A percentile compares a stretch with the other conserved stretches of the same genome.
Evolutionary conservation across 2,329 filamentous ascomycete species (phyloP).

Genomic region (Exophiala sp.): DNA sequence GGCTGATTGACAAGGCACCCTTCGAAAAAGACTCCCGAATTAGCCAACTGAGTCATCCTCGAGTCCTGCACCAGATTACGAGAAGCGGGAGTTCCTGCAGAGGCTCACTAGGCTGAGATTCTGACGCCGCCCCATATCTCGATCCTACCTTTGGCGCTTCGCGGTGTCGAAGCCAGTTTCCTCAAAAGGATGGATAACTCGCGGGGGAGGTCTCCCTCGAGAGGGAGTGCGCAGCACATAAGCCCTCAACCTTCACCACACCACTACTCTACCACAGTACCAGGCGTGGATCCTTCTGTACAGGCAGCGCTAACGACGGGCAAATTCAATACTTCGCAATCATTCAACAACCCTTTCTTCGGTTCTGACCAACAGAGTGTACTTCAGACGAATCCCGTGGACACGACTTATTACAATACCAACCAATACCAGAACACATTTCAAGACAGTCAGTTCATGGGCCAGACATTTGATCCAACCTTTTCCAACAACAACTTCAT

Average conservation of each 20-base stretch:
- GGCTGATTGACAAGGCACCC: slow-evolving; percentile 11
- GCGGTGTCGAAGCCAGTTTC: not conserved
- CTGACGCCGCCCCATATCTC: slow-evolving; percentile 1
- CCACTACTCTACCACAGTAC: slow-evolving; percentile 35
- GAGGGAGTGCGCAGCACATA: slow-evolving; percentile 38
- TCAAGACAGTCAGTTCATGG: slow-evolving; percentile 34
- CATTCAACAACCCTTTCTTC: slow-evolving; percentile 36
- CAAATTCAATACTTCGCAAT: slow-evolving; percentile 30
- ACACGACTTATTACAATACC: slow-evolving; percentile 26
- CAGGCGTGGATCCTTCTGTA: slow-evolving; percentile 38
- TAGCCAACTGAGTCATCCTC: slow-evolving; percentile 8
- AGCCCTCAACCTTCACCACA: slow-evolving; percentile 43
- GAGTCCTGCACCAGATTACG: not conserved
- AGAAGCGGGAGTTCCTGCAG: slow-evolving; percentile 3
- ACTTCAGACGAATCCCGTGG: slow-evolving; percentile 14
- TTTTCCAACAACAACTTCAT: slow-evolving; percentile 30
- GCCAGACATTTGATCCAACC: slow-evolving; percentile 30
- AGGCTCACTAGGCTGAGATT: not conserved
- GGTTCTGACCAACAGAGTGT: slow-evolving; percentile 30
- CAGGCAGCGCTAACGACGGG: slow-evolving; percentile 34
- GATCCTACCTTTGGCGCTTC: not conserved
- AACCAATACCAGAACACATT: slow-evolving; percentile 25
- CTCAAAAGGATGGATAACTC: slow-evolving; percentile 24
- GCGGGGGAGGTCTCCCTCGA: slow-evolving; percentile 38
- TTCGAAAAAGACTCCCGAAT: slow-evolving; percentile 1